Base-by-base conservation (phyloP, 2,329 filamentous ascomycete species). In the Lachnellula suecica region DNA sequence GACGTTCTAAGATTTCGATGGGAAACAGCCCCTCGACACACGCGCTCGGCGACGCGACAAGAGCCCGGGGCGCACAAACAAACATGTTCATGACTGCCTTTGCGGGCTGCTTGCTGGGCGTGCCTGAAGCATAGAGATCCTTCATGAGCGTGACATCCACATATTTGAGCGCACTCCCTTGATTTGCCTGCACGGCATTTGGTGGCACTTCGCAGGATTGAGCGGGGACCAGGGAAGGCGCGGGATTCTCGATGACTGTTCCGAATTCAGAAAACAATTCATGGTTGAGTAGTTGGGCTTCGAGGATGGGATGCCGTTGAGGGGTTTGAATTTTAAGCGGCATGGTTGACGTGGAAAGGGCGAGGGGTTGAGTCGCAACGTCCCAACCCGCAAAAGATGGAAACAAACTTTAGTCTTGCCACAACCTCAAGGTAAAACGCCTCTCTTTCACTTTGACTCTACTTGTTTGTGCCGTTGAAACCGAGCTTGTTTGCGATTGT, bases 121-220 rank as follows among this genome's bases (percentile, higher is more conserved):
- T 79, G 52, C 25, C 19, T 20, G 82, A 74, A n/a, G 69, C 66
- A 69, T 96, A 96, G 55, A 84, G 78, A 69, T 95, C 83, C 27
- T 76, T 74, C 61, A 93, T 78, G 40, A 80, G 78, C n/a, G 90
- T 89, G 56, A 96, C 84, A 65, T 89, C 81, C 56, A 86, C 80
- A 71, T 94, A 95, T 70, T 96, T 96, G 65, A 93, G 83, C 15
- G 94, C 93, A 20, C 85, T 87, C 64, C 89, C 89, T 74, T 97
- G 92, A 75, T 97, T 97, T 43, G 85, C 82, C 3, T 82, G 77
- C 4, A 85, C 73, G 50, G 80, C 74, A 58, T 76, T 74, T 63
- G 73, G 69, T 23, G 66, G 61, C 68, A 57, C 60, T 59, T 63
- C 50, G 54, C 62, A 54, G 52, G 65, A 47, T 13, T 54, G 65